These are phyloP conservation scores for Adiantum capillusveneris DNA, from an alignment of 75 land plant species.

Conservation along the genomic window DNA sequence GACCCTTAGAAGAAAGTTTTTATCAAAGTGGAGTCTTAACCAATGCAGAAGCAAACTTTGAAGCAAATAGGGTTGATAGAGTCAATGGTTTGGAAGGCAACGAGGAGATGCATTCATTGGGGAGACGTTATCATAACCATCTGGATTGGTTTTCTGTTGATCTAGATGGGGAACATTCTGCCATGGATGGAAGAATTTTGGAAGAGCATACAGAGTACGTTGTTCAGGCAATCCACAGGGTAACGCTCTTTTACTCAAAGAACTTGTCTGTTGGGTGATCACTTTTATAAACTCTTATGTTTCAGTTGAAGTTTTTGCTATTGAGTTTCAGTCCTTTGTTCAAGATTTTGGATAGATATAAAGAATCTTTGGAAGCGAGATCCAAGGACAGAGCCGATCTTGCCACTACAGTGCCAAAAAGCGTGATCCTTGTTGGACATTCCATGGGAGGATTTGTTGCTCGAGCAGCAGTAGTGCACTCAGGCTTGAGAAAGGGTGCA, in stretches of 20 bases:
- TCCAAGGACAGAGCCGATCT: slow-evolving; percentile 42
- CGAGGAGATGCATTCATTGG: not conserved
- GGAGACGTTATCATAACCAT: slow-evolving; percentile 44
- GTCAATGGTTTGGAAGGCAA: not conserved
- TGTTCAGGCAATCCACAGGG: slow-evolving; percentile 89
- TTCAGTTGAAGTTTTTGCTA: not conserved
- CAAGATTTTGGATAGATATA: slow-evolving; percentile 83
- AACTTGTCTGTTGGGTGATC: too few species aligned
- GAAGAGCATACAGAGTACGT: slow-evolving; percentile 99
- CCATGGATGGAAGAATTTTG: slow-evolving; percentile 94
- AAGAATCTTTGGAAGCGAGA: slow-evolving; percentile 52
- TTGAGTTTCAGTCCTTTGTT: slow-evolving; percentile 4
- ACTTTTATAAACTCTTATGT: too few species aligned
- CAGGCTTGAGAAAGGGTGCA: slow-evolving; percentile 62
- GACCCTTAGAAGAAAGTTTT: slow-evolving; percentile 67
- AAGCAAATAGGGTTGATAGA: not conserved
- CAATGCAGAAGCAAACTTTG: slow-evolving; percentile 37
- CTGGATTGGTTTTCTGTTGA: slow-evolving; percentile 98
- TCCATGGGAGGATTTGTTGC: slow-evolving; percentile 99
- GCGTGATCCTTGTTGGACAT: slow-evolving; percentile 95
- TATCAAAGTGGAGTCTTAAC: slow-evolving; percentile 61
- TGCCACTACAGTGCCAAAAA: slow-evolving; percentile 55
- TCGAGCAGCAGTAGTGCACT: slow-evolving; percentile 87
- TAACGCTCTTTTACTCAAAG: slow-evolving; percentile 14
- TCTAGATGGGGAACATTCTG: slow-evolving; percentile 99